These are phyloP conservation scores for Xylaria sp. DNA, from an alignment of 2,329 filamentous ascomycete species.

Conservation along the genomic window DNA sequence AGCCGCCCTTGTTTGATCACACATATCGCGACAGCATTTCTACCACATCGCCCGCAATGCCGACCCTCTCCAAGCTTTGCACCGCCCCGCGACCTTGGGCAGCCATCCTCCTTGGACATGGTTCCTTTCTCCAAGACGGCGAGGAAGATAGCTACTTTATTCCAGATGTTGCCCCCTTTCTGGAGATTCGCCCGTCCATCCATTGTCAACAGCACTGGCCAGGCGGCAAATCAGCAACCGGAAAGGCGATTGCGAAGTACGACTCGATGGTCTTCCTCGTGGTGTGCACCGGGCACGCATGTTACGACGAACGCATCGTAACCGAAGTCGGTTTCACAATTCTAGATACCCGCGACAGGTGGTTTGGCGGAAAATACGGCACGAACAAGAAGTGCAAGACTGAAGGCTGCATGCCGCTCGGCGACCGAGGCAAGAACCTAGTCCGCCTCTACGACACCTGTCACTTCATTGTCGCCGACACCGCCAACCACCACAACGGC, in stretches of 20 bases:
- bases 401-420: constrained; percentile 7
- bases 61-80: not conserved
- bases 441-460: not conserved
- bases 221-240: not conserved
- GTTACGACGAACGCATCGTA: constrained; percentile 1
- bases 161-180: constrained; percentile 3
- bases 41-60: not conserved
- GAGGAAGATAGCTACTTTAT: constrained; percentile 2
- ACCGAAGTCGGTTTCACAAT: constrained; percentile 17
- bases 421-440: constrained; percentile 14
- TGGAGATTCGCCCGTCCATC: constrained; percentile 8
- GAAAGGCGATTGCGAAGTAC: not conserved
- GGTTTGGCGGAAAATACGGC: not conserved
- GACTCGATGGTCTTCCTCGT: constrained; percentile 15
- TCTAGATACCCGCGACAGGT: constrained; percentile 10
- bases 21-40: too few species aligned
- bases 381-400: not conserved
- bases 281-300: constrained; percentile 8
- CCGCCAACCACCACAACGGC: constrained; percentile 13
- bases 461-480: constrained; percentile 17
- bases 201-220: constrained; percentile 14
- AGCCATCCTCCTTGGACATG: constrained; percentile 12
- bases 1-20: too few species aligned
- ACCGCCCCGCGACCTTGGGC: not conserved
- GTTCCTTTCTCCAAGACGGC: constrained; percentile 5